These are phyloP conservation scores for Ophiocordyceps camponoti-rufipedis DNA, from an alignment of 2,329 filamentous ascomycete species.

Conservation along the genomic window DNA sequence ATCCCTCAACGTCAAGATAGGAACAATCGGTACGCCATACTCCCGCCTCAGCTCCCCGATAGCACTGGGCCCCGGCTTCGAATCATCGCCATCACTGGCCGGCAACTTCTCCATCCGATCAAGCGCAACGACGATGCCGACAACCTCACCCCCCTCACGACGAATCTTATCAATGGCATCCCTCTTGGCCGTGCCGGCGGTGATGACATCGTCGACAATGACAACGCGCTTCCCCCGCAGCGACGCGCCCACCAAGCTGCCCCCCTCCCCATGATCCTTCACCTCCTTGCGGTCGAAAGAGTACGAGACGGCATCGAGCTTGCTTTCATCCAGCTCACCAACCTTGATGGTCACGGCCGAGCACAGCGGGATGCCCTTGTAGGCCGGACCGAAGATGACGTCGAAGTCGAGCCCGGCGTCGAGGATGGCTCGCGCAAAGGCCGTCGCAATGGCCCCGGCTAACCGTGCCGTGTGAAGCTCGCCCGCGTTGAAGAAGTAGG, in stretches of 20 bases:
- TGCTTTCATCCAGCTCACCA: slow-evolving; percentile 44
- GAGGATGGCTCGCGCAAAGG: slow-evolving; percentile 55
- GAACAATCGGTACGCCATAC: slow-evolving; percentile 64
- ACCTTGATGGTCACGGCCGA: slow-evolving; percentile 62
- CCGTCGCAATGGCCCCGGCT: slow-evolving; percentile 57
- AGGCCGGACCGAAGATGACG: slow-evolving; percentile 82
- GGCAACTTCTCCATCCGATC: slow-evolving; percentile 76
- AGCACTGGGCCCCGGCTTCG: slow-evolving; percentile 54
- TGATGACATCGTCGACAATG: slow-evolving; percentile 93
- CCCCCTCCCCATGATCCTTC: slow-evolving; percentile 91
- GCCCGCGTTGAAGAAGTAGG: slow-evolving; percentile 97
- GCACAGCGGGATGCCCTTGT: slow-evolving; percentile 92
- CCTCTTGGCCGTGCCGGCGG: slow-evolving; percentile 81
- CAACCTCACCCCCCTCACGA: slow-evolving; percentile 66
- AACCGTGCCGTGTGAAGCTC: slow-evolving; percentile 71
- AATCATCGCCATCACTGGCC: slow-evolving; percentile 43
- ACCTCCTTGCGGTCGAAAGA: slow-evolving; percentile 92
- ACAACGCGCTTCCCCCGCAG: slow-evolving; percentile 73
- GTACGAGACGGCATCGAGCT: slow-evolving; percentile 58
- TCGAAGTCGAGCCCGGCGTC: slow-evolving; percentile 46
- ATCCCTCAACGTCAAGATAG: slow-evolving; percentile 72
- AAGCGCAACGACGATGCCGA: slow-evolving; percentile 75
- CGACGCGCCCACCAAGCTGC: slow-evolving; percentile 74
- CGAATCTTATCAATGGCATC: slow-evolving; percentile 84
- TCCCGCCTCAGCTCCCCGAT: slow-evolving; percentile 74